Evolutionary conservation across 2,329 filamentous ascomycete genomes (phyloP), one percentile per base, ranked within the genome.

Genomic region (Colletotrichum sp.): DNA sequence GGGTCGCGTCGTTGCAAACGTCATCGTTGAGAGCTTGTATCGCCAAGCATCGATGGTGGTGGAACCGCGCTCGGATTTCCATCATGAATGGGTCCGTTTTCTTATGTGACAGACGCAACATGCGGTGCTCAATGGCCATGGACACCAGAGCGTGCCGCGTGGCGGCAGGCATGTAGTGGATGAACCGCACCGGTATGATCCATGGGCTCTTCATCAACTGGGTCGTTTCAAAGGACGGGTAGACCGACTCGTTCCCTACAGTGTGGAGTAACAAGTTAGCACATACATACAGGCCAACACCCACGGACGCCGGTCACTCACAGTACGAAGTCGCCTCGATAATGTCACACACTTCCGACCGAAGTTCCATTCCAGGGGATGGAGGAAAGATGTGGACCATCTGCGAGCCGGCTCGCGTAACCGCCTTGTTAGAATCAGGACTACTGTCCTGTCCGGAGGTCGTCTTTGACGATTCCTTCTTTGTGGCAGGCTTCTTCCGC

Each of bases 121-220:
- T 81, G 63, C 82, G 80, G 69, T 86, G 84, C 32, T 80, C 82
- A 13, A 85, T 72, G 9, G 81, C 78, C 79, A 84, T 81, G 65
- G 83, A 83, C 15, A 84, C 75, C 7, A 84, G 77, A 15, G 70
- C 64, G 34, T 76, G 73, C 13, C 34, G 70, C 3, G 67, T 65
- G 9, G 55, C 32, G 2, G 9, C 26, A 5, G 57, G 36, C 64
- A 76, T 57, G 32, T 63, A 64, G 8, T 68, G 64, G 18, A 76
- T 13, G 34, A 64, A 68, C 4, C 8, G 5, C 0, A 73, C 44
- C 12, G 73, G 73, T 18, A 73, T 57, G 24, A 73, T 18, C 73
- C 73, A 76, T 3, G 73, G 73, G 18, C 73, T 76, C 26, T 44
- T 36, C 8, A 34, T 60, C 16, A 76, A 30, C 64, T 76, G 73